Conservation (phyloP, 192 early-diverging fungal genomes). For the Coemansia erecta region DNA sequence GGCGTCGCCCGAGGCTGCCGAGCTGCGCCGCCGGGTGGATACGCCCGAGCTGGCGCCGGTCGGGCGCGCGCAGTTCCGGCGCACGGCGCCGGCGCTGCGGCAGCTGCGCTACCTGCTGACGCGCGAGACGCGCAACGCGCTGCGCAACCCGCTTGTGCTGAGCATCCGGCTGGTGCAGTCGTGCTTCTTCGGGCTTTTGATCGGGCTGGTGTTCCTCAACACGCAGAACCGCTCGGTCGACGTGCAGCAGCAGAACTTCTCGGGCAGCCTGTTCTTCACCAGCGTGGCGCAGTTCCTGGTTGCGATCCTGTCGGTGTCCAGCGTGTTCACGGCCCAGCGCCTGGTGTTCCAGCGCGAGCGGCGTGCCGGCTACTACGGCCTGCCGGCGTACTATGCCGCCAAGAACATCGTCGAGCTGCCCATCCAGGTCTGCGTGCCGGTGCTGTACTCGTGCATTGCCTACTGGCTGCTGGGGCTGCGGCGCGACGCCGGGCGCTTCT, state of each 20-base stretch:
- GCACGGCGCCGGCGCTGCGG: slow-evolving; percentile 15
- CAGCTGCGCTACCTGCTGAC: slow-evolving; percentile 52
- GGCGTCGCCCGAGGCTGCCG: slow-evolving; percentile 20
- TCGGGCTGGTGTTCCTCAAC: slow-evolving; percentile 58
- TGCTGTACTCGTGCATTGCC: slow-evolving; percentile 40
- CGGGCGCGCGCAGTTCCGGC: slow-evolving; percentile 23
- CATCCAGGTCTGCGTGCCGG: slow-evolving; percentile 51
- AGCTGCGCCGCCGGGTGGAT: slow-evolving; percentile 17
- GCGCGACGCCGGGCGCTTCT: slow-evolving; percentile 36
- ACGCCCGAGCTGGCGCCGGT: slow-evolving; percentile 28
- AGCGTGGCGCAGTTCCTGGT: slow-evolving; percentile 49
- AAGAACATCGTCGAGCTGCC: slow-evolving; percentile 62
- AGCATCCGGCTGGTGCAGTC: slow-evolving; percentile 50
- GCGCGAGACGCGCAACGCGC: slow-evolving; percentile 44
- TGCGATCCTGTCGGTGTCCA: slow-evolving; percentile 49
- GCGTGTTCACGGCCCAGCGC: slow-evolving; percentile 55
- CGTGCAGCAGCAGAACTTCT: slow-evolving; percentile 53
- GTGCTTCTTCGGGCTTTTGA: slow-evolving; percentile 50
- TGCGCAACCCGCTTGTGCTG: slow-evolving; percentile 56
- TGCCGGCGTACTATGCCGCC: slow-evolving; percentile 56
- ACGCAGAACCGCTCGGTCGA: slow-evolving; percentile 27
- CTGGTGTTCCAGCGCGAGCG: slow-evolving; percentile 60
- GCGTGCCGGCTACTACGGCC: slow-evolving; percentile 56
- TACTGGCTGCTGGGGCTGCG: slow-evolving; percentile 62
- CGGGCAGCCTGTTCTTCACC: slow-evolving; percentile 57